Evolutionary conservation across 1,284 basidiomycete genomes (phyloP).

Genomic region (Moesziomyces sp.): DNA sequence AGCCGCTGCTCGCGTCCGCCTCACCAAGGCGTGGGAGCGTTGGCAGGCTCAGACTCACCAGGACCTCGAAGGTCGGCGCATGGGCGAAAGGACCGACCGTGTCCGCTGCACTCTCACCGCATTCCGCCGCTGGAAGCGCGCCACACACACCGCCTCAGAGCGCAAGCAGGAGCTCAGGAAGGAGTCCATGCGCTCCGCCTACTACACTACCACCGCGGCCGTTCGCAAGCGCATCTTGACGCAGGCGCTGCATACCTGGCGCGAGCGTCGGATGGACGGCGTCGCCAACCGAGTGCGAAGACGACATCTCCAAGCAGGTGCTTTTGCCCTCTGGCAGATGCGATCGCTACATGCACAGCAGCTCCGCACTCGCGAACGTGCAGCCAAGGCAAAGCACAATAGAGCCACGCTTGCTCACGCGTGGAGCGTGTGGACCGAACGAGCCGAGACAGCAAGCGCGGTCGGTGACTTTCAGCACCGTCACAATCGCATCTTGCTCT

Average conservation of each 20-base stretch:
- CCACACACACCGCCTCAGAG: slow-evolving; percentile 5
- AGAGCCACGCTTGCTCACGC: slow-evolving; percentile 5
- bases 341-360: slow-evolving; percentile 14
- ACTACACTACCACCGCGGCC: slow-evolving; percentile 12
- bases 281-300: slow-evolving; percentile 29
- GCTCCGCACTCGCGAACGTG: slow-evolving; percentile 20
- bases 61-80: neutral
- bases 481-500: slow-evolving; percentile 14
- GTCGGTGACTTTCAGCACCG: slow-evolving; percentile 20
- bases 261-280: slow-evolving; percentile 2
- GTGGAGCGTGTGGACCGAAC: slow-evolving; percentile 28
- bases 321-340: slow-evolving; percentile 50
- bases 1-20: slow-evolving; percentile 20
- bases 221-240: slow-evolving; percentile 14
- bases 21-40: slow-evolving; percentile 29
- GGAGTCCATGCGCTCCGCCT: slow-evolving; percentile 35
- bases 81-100: slow-evolving; percentile 31
- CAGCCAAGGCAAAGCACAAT: slow-evolving; percentile 9
- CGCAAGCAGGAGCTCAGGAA: slow-evolving; percentile 38
- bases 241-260: slow-evolving; percentile 25
- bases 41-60: slow-evolving; percentile 14
- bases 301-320: slow-evolving; percentile 39
- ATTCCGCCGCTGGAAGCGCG: slow-evolving; percentile 40
- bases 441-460: slow-evolving; percentile 8
- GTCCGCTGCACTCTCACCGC: slow-evolving; percentile 49